Evolutionary conservation across 371 early-diverging fungal species (phyloP).

Genomic region (Saksenaea oblongispora): DNA sequence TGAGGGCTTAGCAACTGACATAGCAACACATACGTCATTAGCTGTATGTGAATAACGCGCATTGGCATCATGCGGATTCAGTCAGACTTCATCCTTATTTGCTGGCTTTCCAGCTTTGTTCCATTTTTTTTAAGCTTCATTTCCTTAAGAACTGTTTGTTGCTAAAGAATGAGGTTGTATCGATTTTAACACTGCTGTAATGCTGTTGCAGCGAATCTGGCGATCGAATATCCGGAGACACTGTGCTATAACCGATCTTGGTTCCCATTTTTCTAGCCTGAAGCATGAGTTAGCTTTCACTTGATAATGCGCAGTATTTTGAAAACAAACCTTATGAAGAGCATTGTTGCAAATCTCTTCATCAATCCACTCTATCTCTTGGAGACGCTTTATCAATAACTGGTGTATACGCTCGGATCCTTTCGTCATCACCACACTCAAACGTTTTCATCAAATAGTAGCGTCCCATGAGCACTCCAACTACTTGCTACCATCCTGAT

Average conservation of each 20-base stretch:
- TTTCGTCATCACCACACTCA: conserved; percentile 36
- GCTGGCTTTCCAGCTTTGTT: conserved; percentile 37
- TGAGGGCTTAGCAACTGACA: no score
- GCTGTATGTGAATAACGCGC: conserved; percentile 64
- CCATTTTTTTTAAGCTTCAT: conserved; percentile 31
- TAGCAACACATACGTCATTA: no score
- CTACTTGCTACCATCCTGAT: conserved; percentile 26
- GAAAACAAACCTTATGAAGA: conserved; percentile 38
- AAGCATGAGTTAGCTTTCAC: neutral
- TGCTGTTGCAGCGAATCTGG: conserved; percentile 46
- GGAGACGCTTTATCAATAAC: conserved; percentile 44
- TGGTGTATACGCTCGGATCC: conserved; percentile 44
- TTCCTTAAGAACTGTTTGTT: conserved; percentile 40
- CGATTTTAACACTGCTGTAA: conserved; percentile 36
- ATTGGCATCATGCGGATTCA: conserved; percentile 64
- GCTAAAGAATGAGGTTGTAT: conserved; percentile 41
- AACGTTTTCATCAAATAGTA: conserved; percentile 54
- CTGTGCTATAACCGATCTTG: conserved; percentile 53
- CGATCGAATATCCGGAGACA: conserved; percentile 45
- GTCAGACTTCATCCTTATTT: conserved; percentile 48
- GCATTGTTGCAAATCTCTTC: conserved; percentile 44
- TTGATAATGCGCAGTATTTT: neutral
- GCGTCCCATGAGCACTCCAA: conserved; percentile 59
- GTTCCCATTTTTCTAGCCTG: conserved; percentile 32
- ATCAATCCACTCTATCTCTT: conserved; percentile 57